phyloP scores from a whole-genome alignment of 2,329 filamentous ascomycete species.

The Stemphylium lycopersici region DNA sequence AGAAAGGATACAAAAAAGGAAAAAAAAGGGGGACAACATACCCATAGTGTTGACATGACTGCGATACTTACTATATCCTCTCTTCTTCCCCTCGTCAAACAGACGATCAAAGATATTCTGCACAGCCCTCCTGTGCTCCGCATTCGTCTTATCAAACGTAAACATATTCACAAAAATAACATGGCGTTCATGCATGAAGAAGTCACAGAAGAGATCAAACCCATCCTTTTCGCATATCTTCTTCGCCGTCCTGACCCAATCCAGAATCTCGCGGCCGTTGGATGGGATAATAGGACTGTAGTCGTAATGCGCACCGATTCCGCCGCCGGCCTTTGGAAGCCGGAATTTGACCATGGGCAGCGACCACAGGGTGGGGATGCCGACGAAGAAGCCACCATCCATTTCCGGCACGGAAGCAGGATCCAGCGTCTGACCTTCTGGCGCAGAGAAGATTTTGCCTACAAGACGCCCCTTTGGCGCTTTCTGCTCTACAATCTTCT shows the following conservation, averaged over 20 bases:
- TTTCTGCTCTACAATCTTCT: slow-evolving; percentile 45
- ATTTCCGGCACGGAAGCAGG: slow-evolving; percentile 41
- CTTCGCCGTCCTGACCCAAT: slow-evolving; percentile 53
- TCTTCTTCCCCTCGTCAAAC: slow-evolving; percentile 36
- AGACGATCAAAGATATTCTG: slow-evolving; percentile 35
- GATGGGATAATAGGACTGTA: slow-evolving; percentile 42
- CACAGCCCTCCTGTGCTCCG: slow-evolving; percentile 47
- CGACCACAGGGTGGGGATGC: slow-evolving; percentile 39
- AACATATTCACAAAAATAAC: slow-evolving; percentile 58
- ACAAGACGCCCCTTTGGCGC: slow-evolving; percentile 49
- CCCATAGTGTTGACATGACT: slow-evolving; percentile 43
- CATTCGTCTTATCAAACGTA: slow-evolving; percentile 54
- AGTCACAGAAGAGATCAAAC: slow-evolving; percentile 56
- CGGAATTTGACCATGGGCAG: slow-evolving; percentile 43
- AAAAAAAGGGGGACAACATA: slow-evolving; percentile 17
- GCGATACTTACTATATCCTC: slow-evolving; percentile 40
- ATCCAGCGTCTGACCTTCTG: slow-evolving; percentile 49
- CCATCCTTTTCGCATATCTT: slow-evolving; percentile 51
- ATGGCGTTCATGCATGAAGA: slow-evolving; percentile 58
- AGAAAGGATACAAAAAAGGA: too few species aligned
- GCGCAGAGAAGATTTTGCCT: slow-evolving; percentile 49
- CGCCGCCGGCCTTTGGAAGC: slow-evolving; percentile 34
- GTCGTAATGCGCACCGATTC: slow-evolving; percentile 42
- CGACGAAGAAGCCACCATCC: slow-evolving; percentile 42
- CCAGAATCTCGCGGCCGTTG: slow-evolving; percentile 49